Percentiles rank a stretch among this genome's conserved stretches.
Conservation (phyloP, 805 yeast species). For the Debaryomyces maramus region DNA sequence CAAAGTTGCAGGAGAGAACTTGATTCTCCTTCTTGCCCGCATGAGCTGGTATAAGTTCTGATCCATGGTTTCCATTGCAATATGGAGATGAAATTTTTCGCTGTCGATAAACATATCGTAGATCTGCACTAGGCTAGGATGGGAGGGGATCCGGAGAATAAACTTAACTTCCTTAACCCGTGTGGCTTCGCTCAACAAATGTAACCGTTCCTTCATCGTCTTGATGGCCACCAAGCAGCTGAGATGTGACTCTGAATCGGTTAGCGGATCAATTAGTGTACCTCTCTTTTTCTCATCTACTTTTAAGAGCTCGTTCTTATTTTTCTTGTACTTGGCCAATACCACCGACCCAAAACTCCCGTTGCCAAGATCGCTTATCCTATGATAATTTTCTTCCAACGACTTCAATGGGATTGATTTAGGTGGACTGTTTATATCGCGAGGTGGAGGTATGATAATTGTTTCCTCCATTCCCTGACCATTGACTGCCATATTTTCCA, state of each 20-base stretch:
- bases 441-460: neutral
- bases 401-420: conserved; percentile 14
- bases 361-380: conserved; percentile 58
- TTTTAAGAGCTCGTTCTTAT: conserved; percentile 18
- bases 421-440: conserved; percentile 12
- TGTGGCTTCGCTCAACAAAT: conserved; percentile 29
- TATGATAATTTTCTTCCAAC: conserved; percentile 37
- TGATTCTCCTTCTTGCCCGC: conserved; percentile 53
- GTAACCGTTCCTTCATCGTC: conserved; percentile 61
- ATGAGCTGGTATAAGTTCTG: conserved; percentile 79
- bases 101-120: conserved; percentile 80
- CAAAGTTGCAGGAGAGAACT: conserved; percentile 58
- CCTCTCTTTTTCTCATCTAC: conserved; percentile 21
- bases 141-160: conserved; percentile 66
- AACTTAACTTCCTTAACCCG: conserved; percentile 65
- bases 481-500: neutral
- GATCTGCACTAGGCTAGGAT: conserved; percentile 68
- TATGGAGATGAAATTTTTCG: conserved; percentile 58
- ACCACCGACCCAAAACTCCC: conserved; percentile 78
- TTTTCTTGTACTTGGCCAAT: conserved; percentile 52
- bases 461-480: neutral
- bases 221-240: conserved; percentile 70
- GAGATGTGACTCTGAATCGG: conserved; percentile 18
- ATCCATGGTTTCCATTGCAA: conserved; percentile 87
- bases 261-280: conserved; percentile 52